Base-by-base conservation (phyloP, 768 basidiomycete species). In the Trametes maxima region DNA sequence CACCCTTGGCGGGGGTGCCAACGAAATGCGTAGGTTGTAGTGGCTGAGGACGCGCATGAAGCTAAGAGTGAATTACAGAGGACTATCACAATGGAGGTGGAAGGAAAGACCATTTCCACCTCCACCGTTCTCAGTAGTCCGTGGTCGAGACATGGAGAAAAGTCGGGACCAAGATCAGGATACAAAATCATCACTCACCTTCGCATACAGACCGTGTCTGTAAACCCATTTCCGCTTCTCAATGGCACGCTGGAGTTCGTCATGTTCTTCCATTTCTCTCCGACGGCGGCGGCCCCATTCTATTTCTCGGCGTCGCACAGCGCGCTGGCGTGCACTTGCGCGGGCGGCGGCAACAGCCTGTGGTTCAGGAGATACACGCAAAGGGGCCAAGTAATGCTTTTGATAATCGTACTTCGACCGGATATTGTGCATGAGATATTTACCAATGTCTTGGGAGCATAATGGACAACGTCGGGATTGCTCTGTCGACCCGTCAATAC, bases 381-480 rank as follows among this genome's bases (percentile, higher is more conserved):
- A 71, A 17, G 93, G 91, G 1, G 82, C 75, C 12, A 95, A 79
- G 69, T 84, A 88, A 74, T 92, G 85, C 71, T 94, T 94, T 69
- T 89, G 83, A 71, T 89, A 94, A 74, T 94, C 92, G 69, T 83
- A 86, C 63, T 85, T 83, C 17, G 90, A 89, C 61, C 90, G 84
- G 54, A 93, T 85, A 60, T 80, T 82, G 70, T 94, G 93, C 50
- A 95, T 92, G 53, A 95, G 75, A 71, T 93, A 87, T 37, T 85
- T 80, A 33, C 87, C 89, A 19, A 89, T 81, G 39, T 77, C 70
- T 65, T 86, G 84, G 0, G 88, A 80, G 71, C 91, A 93, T 5
- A 93, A 77, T 2, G 91, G 91, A 65, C 91, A 93, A 63, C 86
- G 81, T 24, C 89, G 81, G 2, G 90, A 92, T 77, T 92, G 90